These are phyloP conservation scores for Pyrus bretschneideri DNA, from an alignment of 306 rosid species.

Conservation along the genomic window DNA sequence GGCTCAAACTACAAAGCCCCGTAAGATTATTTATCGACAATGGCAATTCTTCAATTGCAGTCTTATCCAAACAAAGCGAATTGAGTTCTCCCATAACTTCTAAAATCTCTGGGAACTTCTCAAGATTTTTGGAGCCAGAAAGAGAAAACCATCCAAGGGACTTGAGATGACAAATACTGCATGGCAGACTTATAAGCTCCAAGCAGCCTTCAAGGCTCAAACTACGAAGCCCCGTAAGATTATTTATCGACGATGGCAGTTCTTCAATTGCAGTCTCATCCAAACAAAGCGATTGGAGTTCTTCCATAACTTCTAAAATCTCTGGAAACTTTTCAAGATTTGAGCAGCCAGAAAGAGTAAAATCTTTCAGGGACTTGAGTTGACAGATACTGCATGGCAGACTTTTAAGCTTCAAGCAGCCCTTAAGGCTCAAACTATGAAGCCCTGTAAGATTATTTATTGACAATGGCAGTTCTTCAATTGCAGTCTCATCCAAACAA, in stretches of 20 bases:
- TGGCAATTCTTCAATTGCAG: not conserved
- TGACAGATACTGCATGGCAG: too few species aligned
- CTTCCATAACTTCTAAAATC: not conserved
- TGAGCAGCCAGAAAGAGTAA: not conserved
- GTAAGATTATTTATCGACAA: not conserved
- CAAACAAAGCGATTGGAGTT: not conserved
- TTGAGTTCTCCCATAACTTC: not conserved
- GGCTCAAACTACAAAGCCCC: not conserved
- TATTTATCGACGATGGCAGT: not conserved
- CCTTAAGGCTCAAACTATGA: not conserved
- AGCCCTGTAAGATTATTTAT: not conserved
- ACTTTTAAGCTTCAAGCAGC: not conserved
- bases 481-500: not conserved
- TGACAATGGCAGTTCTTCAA: not conserved
- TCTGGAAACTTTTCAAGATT: conserved; percentile 1
- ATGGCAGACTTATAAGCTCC: not conserved
- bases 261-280: not conserved
- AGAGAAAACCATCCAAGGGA: not conserved
- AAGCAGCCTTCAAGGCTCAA: not conserved
- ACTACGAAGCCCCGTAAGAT: not conserved
- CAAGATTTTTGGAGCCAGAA: not conserved
- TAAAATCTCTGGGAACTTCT: too few species aligned
- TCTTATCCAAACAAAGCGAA: fast-evolving
- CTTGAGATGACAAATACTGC: not conserved
- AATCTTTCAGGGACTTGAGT: too few species aligned